Conservation (phyloP, 148 eudicot species). For the Pouteria glomerata region DNA sequence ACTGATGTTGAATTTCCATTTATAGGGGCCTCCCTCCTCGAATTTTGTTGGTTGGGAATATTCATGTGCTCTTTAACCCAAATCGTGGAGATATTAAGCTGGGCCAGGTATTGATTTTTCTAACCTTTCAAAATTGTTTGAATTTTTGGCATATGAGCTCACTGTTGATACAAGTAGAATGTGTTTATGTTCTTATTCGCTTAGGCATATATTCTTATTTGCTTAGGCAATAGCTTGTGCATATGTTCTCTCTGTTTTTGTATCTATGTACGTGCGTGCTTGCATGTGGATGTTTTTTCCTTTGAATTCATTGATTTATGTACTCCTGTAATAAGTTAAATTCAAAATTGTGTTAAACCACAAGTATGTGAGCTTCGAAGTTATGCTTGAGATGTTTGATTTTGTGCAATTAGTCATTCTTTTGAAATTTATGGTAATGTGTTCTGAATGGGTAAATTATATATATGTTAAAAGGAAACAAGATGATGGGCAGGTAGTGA, state of each 20-base stretch:
- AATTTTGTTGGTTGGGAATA: conserved; percentile 70
- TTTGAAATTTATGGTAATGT: neutral
- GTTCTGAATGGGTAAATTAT: neutral
- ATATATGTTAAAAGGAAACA: neutral
- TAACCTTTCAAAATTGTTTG: neutral
- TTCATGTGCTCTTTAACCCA: conserved; percentile 79
- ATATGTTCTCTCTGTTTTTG: neutral
- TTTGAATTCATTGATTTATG: neutral
- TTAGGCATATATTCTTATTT: too few species aligned
- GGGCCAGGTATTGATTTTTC: conserved; percentile 64
- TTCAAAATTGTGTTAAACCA: neutral
- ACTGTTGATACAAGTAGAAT: neutral
- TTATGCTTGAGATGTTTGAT: neutral
- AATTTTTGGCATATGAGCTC: neutral
- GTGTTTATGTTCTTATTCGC: neutral
- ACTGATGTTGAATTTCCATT: conserved; percentile 3
- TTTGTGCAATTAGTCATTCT: neutral
- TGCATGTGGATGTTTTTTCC: neutral
- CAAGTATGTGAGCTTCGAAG: neutral
- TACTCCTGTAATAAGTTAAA: neutral
- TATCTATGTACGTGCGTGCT: neutral
- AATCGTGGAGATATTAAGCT: conserved; percentile 89
- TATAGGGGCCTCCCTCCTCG: conserved; percentile 31
- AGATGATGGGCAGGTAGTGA: neutral
- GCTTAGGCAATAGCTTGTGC: neutral